These are phyloP conservation scores for Sugiyamaella sp. DNA, from an alignment of 1,139 yeast genomes.

Conservation along the genomic window DNA sequence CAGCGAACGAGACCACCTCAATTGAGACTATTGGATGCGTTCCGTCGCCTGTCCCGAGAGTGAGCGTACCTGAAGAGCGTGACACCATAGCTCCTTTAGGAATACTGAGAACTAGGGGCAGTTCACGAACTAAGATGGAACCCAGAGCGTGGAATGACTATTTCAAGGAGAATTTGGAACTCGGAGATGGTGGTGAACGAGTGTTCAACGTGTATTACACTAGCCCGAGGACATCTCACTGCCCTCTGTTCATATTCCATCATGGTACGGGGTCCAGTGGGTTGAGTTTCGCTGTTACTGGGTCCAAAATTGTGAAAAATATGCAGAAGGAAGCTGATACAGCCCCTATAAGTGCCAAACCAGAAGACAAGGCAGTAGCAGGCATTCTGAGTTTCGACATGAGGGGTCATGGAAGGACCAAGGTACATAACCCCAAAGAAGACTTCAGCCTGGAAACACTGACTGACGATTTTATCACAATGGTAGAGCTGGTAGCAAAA, in stretches of 20 bases:
- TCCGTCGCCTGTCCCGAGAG: not conserved
- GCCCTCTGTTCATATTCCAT: slow-evolving; percentile 70
- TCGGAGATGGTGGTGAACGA: slow-evolving; percentile 23
- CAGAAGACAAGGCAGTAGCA: slow-evolving; percentile 40
- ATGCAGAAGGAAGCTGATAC: slow-evolving; percentile 34
- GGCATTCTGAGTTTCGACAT: slow-evolving; percentile 76
- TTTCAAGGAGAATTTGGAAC: slow-evolving; percentile 44
- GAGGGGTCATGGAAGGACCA: slow-evolving; percentile 77
- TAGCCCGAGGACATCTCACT: slow-evolving; percentile 50
- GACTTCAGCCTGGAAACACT: slow-evolving; percentile 58
- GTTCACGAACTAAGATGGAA: slow-evolving; percentile 3
- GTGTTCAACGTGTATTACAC: slow-evolving; percentile 62
- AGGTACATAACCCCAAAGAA: slow-evolving; percentile 31
- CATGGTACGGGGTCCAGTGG: slow-evolving; percentile 97
- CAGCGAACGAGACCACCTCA: slow-evolving; percentile 11
- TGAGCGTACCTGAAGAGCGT: slow-evolving; percentile 1
- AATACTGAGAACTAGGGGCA: not conserved
- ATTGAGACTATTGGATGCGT: not conserved
- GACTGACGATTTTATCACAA: slow-evolving; percentile 56
- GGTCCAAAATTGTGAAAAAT: slow-evolving; percentile 43
- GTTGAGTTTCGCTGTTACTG: slow-evolving; percentile 67
- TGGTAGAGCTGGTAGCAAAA: slow-evolving; percentile 48
- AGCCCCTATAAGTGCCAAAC: slow-evolving; percentile 23
- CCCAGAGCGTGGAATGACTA: slow-evolving; percentile 46
- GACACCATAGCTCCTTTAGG: slow-evolving; percentile 11